Percentiles rank a stretch among this genome's conserved stretches.
phyloP scores from a whole-genome alignment of 352 stramenopile species.

The Pythium insidiosum region DNA sequence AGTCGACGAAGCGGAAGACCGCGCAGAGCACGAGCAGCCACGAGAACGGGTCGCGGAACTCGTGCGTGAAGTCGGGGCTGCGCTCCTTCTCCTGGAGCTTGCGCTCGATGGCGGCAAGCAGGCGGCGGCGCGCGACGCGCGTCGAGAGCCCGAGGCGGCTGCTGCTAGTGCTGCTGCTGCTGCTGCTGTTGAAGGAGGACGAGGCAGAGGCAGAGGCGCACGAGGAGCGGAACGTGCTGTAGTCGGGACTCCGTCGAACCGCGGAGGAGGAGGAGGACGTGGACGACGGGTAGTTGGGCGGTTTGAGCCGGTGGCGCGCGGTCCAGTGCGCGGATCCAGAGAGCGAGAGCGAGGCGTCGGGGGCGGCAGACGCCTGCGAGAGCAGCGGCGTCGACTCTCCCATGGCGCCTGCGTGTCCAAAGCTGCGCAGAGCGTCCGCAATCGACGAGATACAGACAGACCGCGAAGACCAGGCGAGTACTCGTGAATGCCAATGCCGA shows the following conservation, averaged over 20 bases:
- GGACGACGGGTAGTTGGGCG: slow-evolving; percentile 13
- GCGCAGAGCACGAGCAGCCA: slow-evolving; percentile 62
- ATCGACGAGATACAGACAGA: no score
- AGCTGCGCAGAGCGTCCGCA: no score
- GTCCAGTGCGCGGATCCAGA: slow-evolving; percentile 12
- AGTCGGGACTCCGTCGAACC: slow-evolving; percentile 1
- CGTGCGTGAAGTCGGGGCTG: slow-evolving; percentile 47
- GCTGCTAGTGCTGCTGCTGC: no score
- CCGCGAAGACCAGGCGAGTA: no score
- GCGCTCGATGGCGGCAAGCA: slow-evolving; percentile 57
- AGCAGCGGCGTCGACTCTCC: no score
- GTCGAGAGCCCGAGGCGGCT: slow-evolving; percentile 46
- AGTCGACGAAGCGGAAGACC: slow-evolving; percentile 50
- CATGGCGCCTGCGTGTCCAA: no score
- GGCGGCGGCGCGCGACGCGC: slow-evolving; percentile 28
- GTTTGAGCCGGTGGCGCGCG: slow-evolving; percentile 8
- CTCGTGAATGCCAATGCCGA: no score
- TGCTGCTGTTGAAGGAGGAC: no score
- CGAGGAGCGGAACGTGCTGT: slow-evolving; percentile 17
- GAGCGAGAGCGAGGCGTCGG: slow-evolving; percentile 10
- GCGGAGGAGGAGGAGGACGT: neutral
- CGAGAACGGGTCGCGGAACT: slow-evolving; percentile 68
- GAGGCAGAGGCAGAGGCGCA: no score
- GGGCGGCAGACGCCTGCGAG: no score
- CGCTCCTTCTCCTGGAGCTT: slow-evolving; percentile 70